Evolutionary conservation across 2,329 filamentous ascomycete genomes (phyloP).

Genomic region (Macroventuria anomochaeta): DNA sequence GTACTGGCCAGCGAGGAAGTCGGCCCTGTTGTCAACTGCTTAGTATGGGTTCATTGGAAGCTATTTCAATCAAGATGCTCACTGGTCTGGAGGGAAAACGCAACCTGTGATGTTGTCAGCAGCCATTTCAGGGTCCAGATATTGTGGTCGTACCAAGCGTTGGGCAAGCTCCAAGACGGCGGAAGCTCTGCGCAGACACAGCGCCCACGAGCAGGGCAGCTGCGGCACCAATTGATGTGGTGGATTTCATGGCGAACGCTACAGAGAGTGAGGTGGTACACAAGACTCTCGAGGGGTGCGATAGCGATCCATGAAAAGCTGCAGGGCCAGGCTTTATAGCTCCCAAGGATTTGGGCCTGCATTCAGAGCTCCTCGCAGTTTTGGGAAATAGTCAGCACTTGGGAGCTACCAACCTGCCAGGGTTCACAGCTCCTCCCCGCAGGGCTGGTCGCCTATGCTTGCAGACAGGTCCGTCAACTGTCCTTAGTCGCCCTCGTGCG

Average conservation of each 20-base stretch:
- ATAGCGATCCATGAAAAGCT: constrained; percentile 24
- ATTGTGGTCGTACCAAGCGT: constrained; percentile 54
- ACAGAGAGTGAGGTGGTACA: constrained; percentile 19
- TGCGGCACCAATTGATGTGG: constrained; percentile 35
- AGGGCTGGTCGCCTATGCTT: constrained; percentile 24
- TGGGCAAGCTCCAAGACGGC: constrained; percentile 62
- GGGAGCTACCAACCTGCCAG: constrained; percentile 14
- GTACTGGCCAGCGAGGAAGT: constrained; percentile 82
- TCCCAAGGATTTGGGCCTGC: constrained; percentile 33
- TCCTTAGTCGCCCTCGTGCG: constrained; percentile 36
- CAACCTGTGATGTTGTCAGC: constrained; percentile 47
- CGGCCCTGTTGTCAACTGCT: constrained; percentile 58
- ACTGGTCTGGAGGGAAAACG: constrained; percentile 65
- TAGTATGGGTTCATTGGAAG: constrained; percentile 9
- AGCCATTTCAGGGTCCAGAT: neutral
- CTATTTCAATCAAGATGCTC: constrained; percentile 28
- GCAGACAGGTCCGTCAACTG: constrained; percentile 15
- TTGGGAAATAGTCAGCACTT: constrained; percentile 4
- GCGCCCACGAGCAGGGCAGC: constrained; percentile 37
- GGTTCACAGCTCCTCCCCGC: constrained; percentile 21
- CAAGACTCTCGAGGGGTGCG: constrained; percentile 27
- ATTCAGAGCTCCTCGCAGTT: constrained; percentile 18
- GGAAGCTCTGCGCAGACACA: constrained; percentile 60
- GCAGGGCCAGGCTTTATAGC: constrained; percentile 36
- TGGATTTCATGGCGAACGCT: constrained; percentile 40